These are phyloP conservation scores for Elaeagnus macrophylla DNA, from an alignment of 306 rosid species.

Conservation along the genomic window DNA sequence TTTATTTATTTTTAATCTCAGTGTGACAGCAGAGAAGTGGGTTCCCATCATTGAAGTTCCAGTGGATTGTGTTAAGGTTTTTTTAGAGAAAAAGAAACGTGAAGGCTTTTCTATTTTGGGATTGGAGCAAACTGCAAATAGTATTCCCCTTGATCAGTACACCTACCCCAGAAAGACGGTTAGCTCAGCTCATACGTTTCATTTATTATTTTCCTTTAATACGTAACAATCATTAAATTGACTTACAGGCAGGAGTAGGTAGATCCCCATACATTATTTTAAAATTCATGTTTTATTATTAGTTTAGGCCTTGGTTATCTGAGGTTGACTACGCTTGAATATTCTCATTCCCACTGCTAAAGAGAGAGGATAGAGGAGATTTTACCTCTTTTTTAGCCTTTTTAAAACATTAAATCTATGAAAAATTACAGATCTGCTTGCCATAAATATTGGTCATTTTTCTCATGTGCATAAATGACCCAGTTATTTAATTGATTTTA, in stretches of 20 bases:
- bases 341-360: no score
- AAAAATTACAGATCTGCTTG: no score
- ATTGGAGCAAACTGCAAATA: conserved; percentile 95
- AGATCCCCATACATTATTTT: no score
- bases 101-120: conserved; percentile 94
- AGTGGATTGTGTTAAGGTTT: conserved; percentile 62
- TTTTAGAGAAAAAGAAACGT: conserved; percentile 71
- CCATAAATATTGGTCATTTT: no score
- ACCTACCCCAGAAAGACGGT: conserved; percentile 66
- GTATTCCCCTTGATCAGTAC: conserved; percentile 73
- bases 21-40: conserved; percentile 99
- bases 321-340: no score
- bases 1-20: conserved; percentile 30
- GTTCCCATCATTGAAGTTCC: conserved; percentile 90
- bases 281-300: no score
- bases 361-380: no score
- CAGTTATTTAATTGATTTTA: no score
- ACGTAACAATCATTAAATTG: not conserved
- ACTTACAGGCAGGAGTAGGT: not conserved
- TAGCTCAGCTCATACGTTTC: conserved; percentile 19
- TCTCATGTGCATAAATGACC: no score
- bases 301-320: no score
- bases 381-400: no score
- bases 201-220: conserved; percentile 7
- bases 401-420: no score